phyloP scores from a whole-genome alignment of 176 grass and related monocot species.

The Ensete ventricosum region DNA sequence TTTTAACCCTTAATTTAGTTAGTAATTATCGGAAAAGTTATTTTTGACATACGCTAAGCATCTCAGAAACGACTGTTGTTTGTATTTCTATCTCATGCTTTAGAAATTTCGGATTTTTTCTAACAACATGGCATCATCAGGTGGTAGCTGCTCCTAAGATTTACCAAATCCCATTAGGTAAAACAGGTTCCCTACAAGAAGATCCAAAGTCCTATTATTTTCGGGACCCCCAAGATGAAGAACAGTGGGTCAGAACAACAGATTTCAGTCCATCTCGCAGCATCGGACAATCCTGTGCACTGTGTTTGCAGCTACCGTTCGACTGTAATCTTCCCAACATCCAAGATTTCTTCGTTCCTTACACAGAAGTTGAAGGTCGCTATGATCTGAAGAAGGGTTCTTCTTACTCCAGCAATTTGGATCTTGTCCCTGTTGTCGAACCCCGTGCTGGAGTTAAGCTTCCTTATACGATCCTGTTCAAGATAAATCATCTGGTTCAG shows the following conservation, averaged over 20 bases:
- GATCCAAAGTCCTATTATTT: slow-evolving; percentile 53
- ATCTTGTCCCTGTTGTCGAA: slow-evolving; percentile 57
- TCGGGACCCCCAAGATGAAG: slow-evolving; percentile 53
- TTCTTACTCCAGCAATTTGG: slow-evolving; percentile 43
- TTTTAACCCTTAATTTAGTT: too few relatives aligned
- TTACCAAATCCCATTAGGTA: slow-evolving; percentile 23
- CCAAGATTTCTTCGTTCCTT: slow-evolving; percentile 52
- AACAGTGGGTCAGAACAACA: slow-evolving; percentile 63
- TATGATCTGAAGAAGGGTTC: slow-evolving; percentile 28
- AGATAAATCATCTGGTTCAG: slow-evolving; percentile 88
- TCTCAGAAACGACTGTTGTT: too few relatives aligned
- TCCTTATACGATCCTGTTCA: slow-evolving; percentile 65
- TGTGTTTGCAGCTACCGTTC: slow-evolving; percentile 52
- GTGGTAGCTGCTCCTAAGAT: slow-evolving; percentile 76
- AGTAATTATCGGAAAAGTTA: too few relatives aligned
- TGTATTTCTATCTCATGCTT: neutral
- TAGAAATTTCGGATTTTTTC: neutral
- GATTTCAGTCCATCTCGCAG: slow-evolving; percentile 68
- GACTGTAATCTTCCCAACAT: slow-evolving; percentile 46
- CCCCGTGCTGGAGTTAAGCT: slow-evolving; percentile 25
- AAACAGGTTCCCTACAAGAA: slow-evolving; percentile 27
- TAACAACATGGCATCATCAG: slow-evolving; percentile 12
- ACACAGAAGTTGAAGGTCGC: slow-evolving; percentile 30
- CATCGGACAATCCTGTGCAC: slow-evolving; percentile 69
- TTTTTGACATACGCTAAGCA: too few relatives aligned